Base-by-base conservation (phyloP, 371 early-diverging fungal genomes). In the Dichotomocladium elegans region DNA sequence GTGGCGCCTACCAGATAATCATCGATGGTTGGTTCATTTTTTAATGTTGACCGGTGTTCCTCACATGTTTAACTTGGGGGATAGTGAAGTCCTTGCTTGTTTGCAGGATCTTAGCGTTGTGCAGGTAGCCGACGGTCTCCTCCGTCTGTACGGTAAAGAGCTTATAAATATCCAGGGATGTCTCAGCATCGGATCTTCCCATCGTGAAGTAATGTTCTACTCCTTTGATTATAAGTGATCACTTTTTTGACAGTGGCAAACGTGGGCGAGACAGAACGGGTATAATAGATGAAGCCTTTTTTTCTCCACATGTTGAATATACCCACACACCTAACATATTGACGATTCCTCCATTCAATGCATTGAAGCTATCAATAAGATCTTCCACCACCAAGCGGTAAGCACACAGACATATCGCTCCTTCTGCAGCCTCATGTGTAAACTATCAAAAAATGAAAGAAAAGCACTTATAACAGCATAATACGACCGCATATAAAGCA, bases 271-370 rank as follows among this genome's bases (percentile, higher is more conserved):
- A 43, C 3, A 43, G 6, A 24, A 24, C 0, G 2, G 0, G 1
- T 11, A n/a, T 21, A 27, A 15, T 25, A 24, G 12, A 29, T 14
- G 3, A 50, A 24, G n/a, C n/a, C n/a, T 29, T 8, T 41, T 46
- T 24, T 25, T 31, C 19, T 29, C 5, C 19, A 11, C 4, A 35
- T 8, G 10, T 12, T 47, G 22, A 33, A 10, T 15, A 8, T 43
- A 29, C 10, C 7, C 21, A 55, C 66, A 42, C 72, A 87, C 91
- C 83, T 42, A 96, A 77, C 53, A 95, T 89, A 54, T 91, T 88
- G 51, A 96, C 91, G 27, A 94, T 91, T 14, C 90, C 93, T 64
- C 93, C 93, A 64, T 95, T 97, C 69, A 93, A 74, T 3, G 90
- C 80, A 64, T 91, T 90, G 68, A 93, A 95, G 15, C 95, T 74